These are phyloP conservation scores for Aspergillus ibericus DNA, from an alignment of 2,329 filamentous ascomycete species.

Conservation along the genomic window DNA sequence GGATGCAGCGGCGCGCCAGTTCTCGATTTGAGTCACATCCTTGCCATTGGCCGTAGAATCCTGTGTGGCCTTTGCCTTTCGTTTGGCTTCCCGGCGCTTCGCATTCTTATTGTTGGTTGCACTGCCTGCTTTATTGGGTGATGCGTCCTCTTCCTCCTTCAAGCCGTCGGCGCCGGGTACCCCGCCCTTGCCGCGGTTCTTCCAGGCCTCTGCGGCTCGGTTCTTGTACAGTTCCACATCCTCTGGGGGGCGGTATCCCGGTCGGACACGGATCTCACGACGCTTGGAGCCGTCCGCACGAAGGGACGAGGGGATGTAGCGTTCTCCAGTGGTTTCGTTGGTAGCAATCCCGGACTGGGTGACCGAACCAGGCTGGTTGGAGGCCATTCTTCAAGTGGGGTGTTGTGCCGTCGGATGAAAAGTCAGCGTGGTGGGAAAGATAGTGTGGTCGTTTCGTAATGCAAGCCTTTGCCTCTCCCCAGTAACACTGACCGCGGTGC, in stretches of 20 bases:
- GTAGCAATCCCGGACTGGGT: constrained; percentile 69
- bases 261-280: constrained; percentile 89
- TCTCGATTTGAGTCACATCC: constrained; percentile 30
- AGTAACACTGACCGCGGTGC: too few relatives aligned
- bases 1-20: constrained; percentile 31
- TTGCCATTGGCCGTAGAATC: constrained; percentile 45
- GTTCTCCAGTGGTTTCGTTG: constrained; percentile 72
- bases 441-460: background rate
- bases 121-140: constrained; percentile 47
- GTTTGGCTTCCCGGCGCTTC: constrained; percentile 69
- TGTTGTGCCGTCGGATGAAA: background rate
- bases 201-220: constrained; percentile 80
- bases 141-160: constrained; percentile 50
- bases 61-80: constrained; percentile 61
- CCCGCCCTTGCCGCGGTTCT: constrained; percentile 68
- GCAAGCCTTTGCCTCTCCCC: background rate
- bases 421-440: background rate
- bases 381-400: constrained; percentile 45
- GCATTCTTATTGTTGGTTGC: constrained; percentile 78
- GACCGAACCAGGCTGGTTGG: constrained; percentile 46
- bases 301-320: constrained; percentile 83
- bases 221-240: constrained; percentile 97
- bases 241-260: constrained; percentile 90
- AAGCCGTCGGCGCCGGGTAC: constrained; percentile 70
- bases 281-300: constrained; percentile 88